Conservation (phyloP, 176 grass and related monocot species). For the Juncus effusus region DNA sequence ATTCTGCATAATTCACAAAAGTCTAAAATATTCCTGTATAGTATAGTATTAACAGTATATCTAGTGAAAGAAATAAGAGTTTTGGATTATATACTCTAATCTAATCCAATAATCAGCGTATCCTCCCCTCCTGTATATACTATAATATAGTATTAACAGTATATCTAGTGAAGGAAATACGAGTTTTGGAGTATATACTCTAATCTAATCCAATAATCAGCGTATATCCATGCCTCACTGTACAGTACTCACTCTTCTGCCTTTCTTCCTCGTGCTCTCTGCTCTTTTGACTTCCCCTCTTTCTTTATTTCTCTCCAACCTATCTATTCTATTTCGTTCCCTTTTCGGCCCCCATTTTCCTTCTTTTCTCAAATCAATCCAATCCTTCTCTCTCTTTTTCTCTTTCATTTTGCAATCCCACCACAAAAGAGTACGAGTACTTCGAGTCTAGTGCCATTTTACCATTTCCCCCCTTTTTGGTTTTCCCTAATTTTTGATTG, state of each 20-base stretch:
- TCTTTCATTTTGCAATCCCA: constrained; percentile 23
- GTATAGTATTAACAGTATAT: background rate
- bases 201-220: background rate
- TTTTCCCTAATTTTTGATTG: constrained; percentile 15
- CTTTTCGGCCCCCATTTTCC: background rate
- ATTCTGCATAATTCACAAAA: no score
- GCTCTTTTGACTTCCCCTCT: constrained; percentile 23
- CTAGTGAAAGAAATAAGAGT: background rate
- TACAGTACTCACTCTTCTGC: background rate
- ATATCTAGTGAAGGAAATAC: background rate
- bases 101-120: background rate
- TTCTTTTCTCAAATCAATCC: background rate
- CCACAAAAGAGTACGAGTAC: constrained; percentile 17
- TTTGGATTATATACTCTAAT: constrained; percentile 18
- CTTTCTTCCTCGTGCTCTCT: constrained; percentile 25
- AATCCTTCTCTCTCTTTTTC: constrained; percentile 11
- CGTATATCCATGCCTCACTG: background rate
- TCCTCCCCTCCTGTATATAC: background rate
- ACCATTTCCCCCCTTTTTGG: background rate
- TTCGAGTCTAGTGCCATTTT: constrained; percentile 28
- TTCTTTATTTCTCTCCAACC: background rate
- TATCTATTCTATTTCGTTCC: constrained; percentile 4
- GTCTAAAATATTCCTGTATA: no score
- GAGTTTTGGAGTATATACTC: constrained; percentile 9
- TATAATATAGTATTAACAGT: no score